Evolutionary conservation across 2,329 filamentous ascomycete genomes (phyloP), one percentile per base, ranked within the genome.

Genomic region (Colletotrichum sp.): DNA sequence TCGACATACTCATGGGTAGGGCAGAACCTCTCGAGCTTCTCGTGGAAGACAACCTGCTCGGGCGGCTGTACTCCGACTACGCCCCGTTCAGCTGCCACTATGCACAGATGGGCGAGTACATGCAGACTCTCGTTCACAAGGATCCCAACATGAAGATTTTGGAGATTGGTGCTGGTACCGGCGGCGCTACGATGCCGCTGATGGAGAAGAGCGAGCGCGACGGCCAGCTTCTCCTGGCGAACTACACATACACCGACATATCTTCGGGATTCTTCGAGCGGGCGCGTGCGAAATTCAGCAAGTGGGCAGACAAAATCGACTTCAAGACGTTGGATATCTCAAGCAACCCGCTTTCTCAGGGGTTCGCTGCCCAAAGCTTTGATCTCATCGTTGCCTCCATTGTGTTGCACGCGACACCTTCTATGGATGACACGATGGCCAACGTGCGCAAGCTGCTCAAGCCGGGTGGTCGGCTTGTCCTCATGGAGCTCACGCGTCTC

Each of bases 131-230:
- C 7, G 61, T 62, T 19, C 61, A 69, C 55, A 68, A 69, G 34
- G 15, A 12, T 59, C 66, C 22, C 77, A 71, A 8, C 57, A 69
- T 7, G 55, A 77, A 66, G 64, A 64, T 19, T 39, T 76, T 39
- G 59, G 16, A 19, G 59, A 32, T 39, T 39, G 34, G 34, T 39
- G 34, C 34, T 39, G 34, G 34, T 39, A 39, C 34, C 34, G 34
- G 34, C 34, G 34, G 34, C 34, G 34, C 34, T 39, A 39, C 34
- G 34, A 39, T 39, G 34, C 34, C 34, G 27, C 29, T 34, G 15
- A 34, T 34, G 59, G 11, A 87, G 87, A 1, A 88, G 85, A 4
- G 88, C 86, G 3, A 83, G 82, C 16, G 81, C 86, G 0, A 89
- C 87, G 0, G 78, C 81, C 22, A 39, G 34, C 34, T 29, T 39